Base-by-base conservation (phyloP, 2,329 filamentous ascomycete genomes). In the Mycosphaerella arachidis region DNA sequence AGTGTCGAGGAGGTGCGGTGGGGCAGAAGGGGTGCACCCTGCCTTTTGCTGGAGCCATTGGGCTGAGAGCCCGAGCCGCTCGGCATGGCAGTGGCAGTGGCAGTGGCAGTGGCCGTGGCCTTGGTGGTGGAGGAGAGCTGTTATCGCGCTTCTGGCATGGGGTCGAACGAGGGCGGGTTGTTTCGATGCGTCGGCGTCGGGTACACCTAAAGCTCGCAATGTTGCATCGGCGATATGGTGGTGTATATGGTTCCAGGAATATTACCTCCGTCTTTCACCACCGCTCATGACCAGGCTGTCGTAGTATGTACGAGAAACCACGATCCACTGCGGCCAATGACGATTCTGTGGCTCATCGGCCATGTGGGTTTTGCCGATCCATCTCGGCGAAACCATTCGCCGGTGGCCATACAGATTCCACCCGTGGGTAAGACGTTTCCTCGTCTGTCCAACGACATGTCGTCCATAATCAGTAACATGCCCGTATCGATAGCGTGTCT, bases 1-100 rank as follows among this genome's bases (percentile, higher is more conserved):
- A 86, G 79, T 20, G 78, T 80, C n/a, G 81, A 79, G 52, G 81
- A 82, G 64, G 80, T 75, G 57, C 79, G 79, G 59, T 76, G 71
- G 58, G 64, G 66, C 27, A 74, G 65, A 1, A 20, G 24, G 7
- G 50, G 50, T 30, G 50, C 50, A 20, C 18, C n/a, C 16, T 30
- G 50, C n/a, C 50, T 31, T 20, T n/a, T 35, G 50, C 46, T 50
- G 12, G 46, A 50, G 46, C 46, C 46, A 29, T 50, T 30, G 24
- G 46, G 24, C 46, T 50, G 20, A n/a, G 46, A 29, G 9, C 9
- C 46, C 46, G 46, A 50, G 46, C 46, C 46, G 46, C 46, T 29
- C 10, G 30, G 50, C 50, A 52, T 52, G n/a, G n/a, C 50, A 30
- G 50, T 20, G n/a, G 50, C 18, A 30, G 27, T n/a, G 48, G 18